Base-by-base conservation (phyloP, 1,284 basidiomycete genomes). In the Entoloma clypeatum region DNA sequence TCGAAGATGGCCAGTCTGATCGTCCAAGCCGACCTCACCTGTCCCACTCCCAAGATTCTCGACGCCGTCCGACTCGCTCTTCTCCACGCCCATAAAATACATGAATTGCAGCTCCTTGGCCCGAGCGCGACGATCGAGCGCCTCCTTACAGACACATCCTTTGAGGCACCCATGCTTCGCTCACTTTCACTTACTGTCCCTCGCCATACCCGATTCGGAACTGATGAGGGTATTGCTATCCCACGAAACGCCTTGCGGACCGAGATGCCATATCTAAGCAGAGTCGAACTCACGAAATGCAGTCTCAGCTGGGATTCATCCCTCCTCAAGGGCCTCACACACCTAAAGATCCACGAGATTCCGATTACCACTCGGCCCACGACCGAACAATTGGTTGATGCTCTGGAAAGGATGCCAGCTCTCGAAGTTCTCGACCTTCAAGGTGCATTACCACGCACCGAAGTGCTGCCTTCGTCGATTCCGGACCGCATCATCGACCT, bases 1-100 rank as follows among this genome's bases (percentile, higher is more conserved):
- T 61, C 59, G 3, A 58, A 56, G 38, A 55, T 51, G 48, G 51
- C 56, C 8, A 44, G 44, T 31, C 51, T 61, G 7, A 38, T 36
- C 7, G 39, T 59, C 14, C 47, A 52, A 14, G 45, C 50, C n/a
- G 48, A 52, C 33, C 19, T 49, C 9, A 44, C 49, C 13, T 48
- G 43, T 31, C 44, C 44, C 4, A 53, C 47, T 3, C 51, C 51
- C 10, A 53, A 24, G 29, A 51, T 53, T 10, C 41, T 48, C 23
- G 47, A 50, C 36, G 41, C 51, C 18, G 45, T 53, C 17, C 41
- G 32, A 17, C 41, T 51, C n/a, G 43, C 47, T 30, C 38, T 57
- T 24, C 47, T 43, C 19, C 50, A 54, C 27, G 42, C 34, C 8
- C 32, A 44, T 30, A 48, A 50, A n/a, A 52, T 54, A 13, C 38